Base-by-base conservation (phyloP, 2,329 filamentous ascomycete species). In the Fusarium chuoi region DNA sequence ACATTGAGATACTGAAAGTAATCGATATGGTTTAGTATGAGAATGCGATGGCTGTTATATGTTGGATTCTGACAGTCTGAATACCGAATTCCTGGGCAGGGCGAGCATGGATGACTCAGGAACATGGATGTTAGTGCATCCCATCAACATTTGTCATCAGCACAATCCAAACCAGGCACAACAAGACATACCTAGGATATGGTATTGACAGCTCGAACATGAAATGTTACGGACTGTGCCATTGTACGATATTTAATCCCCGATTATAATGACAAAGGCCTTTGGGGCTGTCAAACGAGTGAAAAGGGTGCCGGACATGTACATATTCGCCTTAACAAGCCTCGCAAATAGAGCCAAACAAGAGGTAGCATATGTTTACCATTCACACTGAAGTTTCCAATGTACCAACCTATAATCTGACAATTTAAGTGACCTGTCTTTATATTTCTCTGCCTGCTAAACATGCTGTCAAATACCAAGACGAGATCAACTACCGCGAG, bases 1-100 rank as follows among this genome's bases (percentile, higher is more conserved):
- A 78, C 76, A 78, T 78, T 68, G 57, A 20, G 26, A 22, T 14
- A 15, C 33, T 18, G 18, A 30, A 14, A 18, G 22, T 3, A 30
- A 17, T 49, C 15, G 26, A 38, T 5, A 30, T 10, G 59, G 10
- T 13, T 24, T 22, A 2, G 33, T 13, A 17, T 46, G 14, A 71
- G 26, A n/a, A 20, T 14, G 15, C 6, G 48, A 49, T 18, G n/a
- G 41, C 33, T 28, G 18, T 48, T 20, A n/a, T 28, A 30, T 44
- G 35, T 28, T 26, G 14, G n/a, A 33, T 35, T 55, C 38, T 24
- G 52, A 22, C 22, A 24, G 33, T 49, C 42, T 38, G 59, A 28
- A 22, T 13, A 26, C 17, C 18, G 15, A 55, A 28, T 38, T 42
- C 20, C 36, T 55, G 48, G n/a, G 14, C 30, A 28, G 39, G 54